Conservation (phyloP, 2,329 filamentous ascomycete species). For the Septoria petroselini region DNA sequence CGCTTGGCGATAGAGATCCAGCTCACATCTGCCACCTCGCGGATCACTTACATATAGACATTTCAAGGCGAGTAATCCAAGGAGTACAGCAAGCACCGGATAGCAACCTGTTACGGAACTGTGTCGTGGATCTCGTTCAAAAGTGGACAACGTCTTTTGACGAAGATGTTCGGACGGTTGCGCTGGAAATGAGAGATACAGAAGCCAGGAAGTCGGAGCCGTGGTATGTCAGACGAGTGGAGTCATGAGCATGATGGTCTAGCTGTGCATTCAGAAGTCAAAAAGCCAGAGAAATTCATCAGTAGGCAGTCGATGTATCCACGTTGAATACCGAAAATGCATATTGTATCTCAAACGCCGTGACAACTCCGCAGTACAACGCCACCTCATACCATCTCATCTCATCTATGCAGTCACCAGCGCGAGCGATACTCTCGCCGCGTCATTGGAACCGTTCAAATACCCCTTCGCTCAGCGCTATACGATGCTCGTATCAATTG, state of each 20-base stretch:
- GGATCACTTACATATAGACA: conserved; percentile 7
- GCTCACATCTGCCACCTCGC: no score
- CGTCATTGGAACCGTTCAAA: neutral
- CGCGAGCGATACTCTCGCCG: conserved; percentile 2
- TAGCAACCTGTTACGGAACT: neutral
- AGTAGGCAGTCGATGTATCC: neutral
- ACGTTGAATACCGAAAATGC: neutral
- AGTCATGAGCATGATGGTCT: no score
- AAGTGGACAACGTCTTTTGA: neutral
- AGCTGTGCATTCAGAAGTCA: no score
- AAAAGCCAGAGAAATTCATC: neutral
- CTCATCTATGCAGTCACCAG: conserved; percentile 6
- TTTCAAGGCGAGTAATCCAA: conserved; percentile 10
- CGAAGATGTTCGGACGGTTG: conserved; percentile 5
- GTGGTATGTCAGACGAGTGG: neutral
- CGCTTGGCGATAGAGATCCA: no score
- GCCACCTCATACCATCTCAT: conserved; percentile 2
- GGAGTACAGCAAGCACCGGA: neutral
- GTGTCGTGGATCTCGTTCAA: neutral
- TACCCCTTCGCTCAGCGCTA: neutral
- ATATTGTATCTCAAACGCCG: conserved; percentile 4
- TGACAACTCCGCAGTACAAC: neutral
- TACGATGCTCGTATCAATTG: neutral
- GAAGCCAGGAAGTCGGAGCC: no score
- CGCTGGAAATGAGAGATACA: neutral